Conservation (phyloP, 108 stramenopile species). For the Skeletonema tropicum region DNA sequence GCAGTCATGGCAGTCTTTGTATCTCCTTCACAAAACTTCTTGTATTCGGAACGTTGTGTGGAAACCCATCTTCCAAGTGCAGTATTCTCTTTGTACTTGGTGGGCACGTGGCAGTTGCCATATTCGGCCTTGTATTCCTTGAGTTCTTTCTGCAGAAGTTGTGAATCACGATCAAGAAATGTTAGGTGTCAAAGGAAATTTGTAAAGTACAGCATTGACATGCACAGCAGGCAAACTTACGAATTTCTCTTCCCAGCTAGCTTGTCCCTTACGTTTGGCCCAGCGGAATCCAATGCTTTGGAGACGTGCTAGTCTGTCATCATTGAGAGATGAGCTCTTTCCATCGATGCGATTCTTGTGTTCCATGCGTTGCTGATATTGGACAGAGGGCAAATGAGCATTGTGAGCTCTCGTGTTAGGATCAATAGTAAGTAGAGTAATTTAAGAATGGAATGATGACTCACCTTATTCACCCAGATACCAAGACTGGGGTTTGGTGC, state of each 20-base stretch:
- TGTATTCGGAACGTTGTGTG: constrained; percentile 55
- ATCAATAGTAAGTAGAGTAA: background rate
- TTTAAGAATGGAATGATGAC: constrained; percentile 1
- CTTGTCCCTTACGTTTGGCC: constrained; percentile 58
- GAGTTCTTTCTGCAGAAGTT: constrained; percentile 26
- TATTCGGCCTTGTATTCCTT: constrained; percentile 23
- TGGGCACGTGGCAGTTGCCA: constrained; percentile 47
- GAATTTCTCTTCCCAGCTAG: constrained; percentile 52
- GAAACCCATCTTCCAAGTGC: constrained; percentile 55
- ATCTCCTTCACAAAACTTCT: constrained; percentile 43
- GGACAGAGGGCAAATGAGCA: background rate
- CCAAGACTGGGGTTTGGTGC: constrained; percentile 69
- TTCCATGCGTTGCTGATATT: constrained; percentile 51
- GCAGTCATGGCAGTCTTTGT: constrained; percentile 39
- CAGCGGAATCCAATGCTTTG: constrained; percentile 44
- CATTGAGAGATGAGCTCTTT: constrained; percentile 41
- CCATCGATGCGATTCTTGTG: constrained; percentile 49
- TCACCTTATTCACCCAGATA: constrained; percentile 70
- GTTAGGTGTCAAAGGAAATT: background rate
- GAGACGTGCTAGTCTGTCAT: constrained; percentile 28
- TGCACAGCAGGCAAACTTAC: constrained; percentile 11
- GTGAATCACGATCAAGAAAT: background rate
- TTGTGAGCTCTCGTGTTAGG: background rate
- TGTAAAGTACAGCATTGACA: background rate
- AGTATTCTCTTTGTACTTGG: constrained; percentile 47